phyloP scores from a whole-genome alignment of 352 stramenopile genomes.

The Phytophthora citrophthora region DNA sequence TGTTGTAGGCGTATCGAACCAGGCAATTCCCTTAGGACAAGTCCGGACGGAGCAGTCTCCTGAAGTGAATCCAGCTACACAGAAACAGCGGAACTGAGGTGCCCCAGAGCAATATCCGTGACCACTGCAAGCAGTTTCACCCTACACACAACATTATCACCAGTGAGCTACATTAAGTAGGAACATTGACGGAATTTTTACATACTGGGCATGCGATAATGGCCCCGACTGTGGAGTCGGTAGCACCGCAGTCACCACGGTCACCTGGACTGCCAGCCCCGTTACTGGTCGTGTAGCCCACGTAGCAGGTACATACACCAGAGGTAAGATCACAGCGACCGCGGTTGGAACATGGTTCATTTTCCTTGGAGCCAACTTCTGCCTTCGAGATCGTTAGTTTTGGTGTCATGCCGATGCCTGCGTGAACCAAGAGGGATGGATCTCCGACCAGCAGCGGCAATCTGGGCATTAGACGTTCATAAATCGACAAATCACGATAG shows the following conservation, averaged over 20 bases:
- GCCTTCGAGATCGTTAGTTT: constrained; percentile 57
- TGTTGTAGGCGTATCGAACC: constrained; percentile 67
- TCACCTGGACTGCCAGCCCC: constrained; percentile 57
- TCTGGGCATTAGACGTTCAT: constrained; percentile 11
- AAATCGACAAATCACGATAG: neutral
- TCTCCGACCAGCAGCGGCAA: constrained; percentile 83
- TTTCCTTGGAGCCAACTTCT: constrained; percentile 91
- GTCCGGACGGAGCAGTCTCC: constrained; percentile 77
- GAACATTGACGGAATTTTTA: neutral
- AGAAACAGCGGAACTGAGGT: constrained; percentile 78
- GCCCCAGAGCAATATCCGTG: constrained; percentile 76
- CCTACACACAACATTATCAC: constrained; percentile 25
- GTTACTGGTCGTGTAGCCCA: constrained; percentile 78
- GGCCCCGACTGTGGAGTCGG: constrained; percentile 29
- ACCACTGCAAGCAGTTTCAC: constrained; percentile 68
- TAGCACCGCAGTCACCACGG: constrained; percentile 75
- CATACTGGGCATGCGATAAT: constrained; percentile 61
- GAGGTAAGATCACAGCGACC: constrained; percentile 71
- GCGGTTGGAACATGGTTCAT: constrained; percentile 81
- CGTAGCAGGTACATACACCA: constrained; percentile 89
- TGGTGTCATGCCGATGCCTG: constrained; percentile 53
- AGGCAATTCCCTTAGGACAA: constrained; percentile 65
- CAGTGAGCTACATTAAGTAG: neutral
- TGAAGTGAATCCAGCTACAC: constrained; percentile 58
- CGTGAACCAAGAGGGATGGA: constrained; percentile 57